These are phyloP conservation scores for Phytophthora lateralis DNA, from an alignment of 352 stramenopile species.

Conservation along the genomic window DNA sequence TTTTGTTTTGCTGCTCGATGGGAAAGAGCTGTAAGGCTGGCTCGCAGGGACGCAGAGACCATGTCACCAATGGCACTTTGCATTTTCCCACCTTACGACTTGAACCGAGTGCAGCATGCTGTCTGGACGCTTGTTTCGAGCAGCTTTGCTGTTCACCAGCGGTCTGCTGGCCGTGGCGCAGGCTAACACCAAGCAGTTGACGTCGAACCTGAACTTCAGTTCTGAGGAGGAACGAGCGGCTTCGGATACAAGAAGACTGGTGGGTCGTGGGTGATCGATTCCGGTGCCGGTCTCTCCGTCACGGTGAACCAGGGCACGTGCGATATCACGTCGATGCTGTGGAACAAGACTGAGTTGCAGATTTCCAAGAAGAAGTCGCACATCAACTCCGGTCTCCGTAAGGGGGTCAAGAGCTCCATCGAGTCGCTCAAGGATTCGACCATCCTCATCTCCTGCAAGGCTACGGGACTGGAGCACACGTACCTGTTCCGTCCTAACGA, in stretches of 20 bases:
- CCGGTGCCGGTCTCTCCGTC: conserved; percentile 42
- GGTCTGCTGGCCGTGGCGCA: conserved; percentile 16
- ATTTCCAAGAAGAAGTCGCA: conserved; percentile 53
- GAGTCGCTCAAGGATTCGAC: conserved; percentile 39
- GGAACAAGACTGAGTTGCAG: conserved; percentile 54
- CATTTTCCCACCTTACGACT: conserved; percentile 18
- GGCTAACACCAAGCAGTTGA: conserved; percentile 27
- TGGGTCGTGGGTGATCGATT: conserved; percentile 50
- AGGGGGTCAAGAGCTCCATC: conserved; percentile 41
- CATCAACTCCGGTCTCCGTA: conserved; percentile 54
- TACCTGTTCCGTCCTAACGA: conserved; percentile 58
- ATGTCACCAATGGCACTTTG: conserved; percentile 18
- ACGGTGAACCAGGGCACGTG: conserved; percentile 48
- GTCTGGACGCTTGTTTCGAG: conserved; percentile 18
- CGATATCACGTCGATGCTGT: conserved; percentile 58
- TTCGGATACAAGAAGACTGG: conserved; percentile 48
- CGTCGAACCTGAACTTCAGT: conserved; percentile 31
- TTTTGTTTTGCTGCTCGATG: conserved; percentile 11
- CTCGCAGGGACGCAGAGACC: neutral
- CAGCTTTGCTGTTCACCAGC: conserved; percentile 22
- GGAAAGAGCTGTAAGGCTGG: conserved; percentile 2
- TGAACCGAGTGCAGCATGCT: conserved; percentile 17
- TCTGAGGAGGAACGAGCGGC: conserved; percentile 17
- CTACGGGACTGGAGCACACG: conserved; percentile 47
- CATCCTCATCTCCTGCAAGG: conserved; percentile 52